Evolutionary conservation across 169 alveolate genomes (phyloP), one percentile per base, ranked within the genome.

Genomic region (Plasmodium chabaudi): DNA sequence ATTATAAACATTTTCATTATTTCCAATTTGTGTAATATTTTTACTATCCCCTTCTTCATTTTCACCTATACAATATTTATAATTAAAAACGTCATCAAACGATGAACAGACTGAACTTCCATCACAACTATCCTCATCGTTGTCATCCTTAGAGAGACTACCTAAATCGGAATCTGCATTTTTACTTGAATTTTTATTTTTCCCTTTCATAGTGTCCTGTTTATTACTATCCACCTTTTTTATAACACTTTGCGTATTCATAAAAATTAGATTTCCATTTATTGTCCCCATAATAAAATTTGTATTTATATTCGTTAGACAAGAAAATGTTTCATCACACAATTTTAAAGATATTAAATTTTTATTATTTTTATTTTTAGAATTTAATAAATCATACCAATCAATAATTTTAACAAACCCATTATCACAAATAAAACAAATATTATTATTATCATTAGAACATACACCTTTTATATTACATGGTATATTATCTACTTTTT

Each of bases 291-390:
- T 0, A 7, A 82, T 15, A 59, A 67, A 82, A 21, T 82, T 53
- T 5, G 59, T 49, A 17, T 65, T 47, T 4, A 69, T 23, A 46
- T 46, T 65, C 0, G 68, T 55, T 13, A 82, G 23, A 44, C 65
- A 67, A 0, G 90, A 67, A 27, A 82, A 82, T 10, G 53, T 49
- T 12, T 67, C 90, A 13, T 82, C 51, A 25, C 84, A 47, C 9
- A 82, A n/a, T 82, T 82, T 82, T 67, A 82, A 21, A 12, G 90
- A 82, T 6, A 82, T 82, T 7, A 82, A 67, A 82, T 82, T 82
- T 13, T 51, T 67, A 44, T 68, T 79, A 21, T 79, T 53, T 39
- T 55, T 82, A 13, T 51, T 82, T 51, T 82, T 60, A 25, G 6
- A 17, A n/a, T 27, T 82, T 53, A 82, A 23, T 55, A 82, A 44